These are phyloP conservation scores for Malus hybrid DNA, from an alignment of 331 rosid genomes.

Conservation along the genomic window DNA sequence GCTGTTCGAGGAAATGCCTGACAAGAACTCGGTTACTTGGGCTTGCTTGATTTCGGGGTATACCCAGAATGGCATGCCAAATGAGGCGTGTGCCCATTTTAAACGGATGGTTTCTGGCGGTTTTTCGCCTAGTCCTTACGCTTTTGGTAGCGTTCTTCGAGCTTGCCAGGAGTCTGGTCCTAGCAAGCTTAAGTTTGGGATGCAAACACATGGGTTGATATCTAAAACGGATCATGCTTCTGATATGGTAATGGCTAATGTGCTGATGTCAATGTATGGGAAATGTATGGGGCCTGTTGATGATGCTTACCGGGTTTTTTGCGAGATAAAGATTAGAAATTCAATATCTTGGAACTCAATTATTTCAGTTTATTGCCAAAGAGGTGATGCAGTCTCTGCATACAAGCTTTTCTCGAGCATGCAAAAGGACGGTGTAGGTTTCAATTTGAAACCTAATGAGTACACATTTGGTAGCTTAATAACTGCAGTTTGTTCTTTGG, in stretches of 20 bases:
- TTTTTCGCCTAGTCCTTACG: slow-evolving; percentile 49
- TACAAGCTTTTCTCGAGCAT: slow-evolving; percentile 54
- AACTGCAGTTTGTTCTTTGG: slow-evolving; percentile 46
- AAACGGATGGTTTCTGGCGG: slow-evolving; percentile 43
- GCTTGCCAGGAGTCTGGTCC: slow-evolving; percentile 64
- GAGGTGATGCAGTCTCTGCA: slow-evolving; percentile 59
- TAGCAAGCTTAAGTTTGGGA: slow-evolving; percentile 44
- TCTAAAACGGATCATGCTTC: slow-evolving; percentile 39
- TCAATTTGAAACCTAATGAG: slow-evolving; percentile 54
- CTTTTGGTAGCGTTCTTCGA: slow-evolving; percentile 69
- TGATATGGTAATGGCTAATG: slow-evolving; percentile 58
- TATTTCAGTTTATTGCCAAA: slow-evolving; percentile 64
- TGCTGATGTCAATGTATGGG: slow-evolving; percentile 77
- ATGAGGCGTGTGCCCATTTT: slow-evolving; percentile 57
- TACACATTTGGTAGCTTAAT: slow-evolving; percentile 77
- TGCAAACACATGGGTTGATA: slow-evolving; percentile 62
- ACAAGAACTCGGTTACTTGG: slow-evolving; percentile 71
- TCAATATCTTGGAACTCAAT: slow-evolving; percentile 78
- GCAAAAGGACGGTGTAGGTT: slow-evolving; percentile 37
- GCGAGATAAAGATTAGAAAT: slow-evolving; percentile 37
- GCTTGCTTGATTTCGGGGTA: slow-evolving; percentile 75
- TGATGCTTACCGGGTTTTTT: slow-evolving; percentile 57
- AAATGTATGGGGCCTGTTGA: slow-evolving; percentile 35
- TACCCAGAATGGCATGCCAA: slow-evolving; percentile 43
- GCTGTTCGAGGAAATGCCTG: slow-evolving; percentile 69